Conservation (phyloP, 2,329 filamentous ascomycete genomes). For the Parastagonospora avenae region DNA sequence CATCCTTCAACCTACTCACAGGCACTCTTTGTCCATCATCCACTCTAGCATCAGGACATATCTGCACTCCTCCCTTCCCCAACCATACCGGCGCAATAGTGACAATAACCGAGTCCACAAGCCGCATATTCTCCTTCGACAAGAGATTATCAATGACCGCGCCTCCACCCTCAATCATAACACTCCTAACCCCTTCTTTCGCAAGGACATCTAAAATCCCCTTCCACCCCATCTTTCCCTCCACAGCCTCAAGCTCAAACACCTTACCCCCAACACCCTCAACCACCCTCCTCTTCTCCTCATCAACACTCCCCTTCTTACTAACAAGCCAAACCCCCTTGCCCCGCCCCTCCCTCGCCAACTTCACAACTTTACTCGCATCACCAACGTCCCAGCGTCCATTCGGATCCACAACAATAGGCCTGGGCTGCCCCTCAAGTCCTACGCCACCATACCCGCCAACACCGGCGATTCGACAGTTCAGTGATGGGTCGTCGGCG, state of each 20-base stretch:
- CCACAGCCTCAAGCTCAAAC: slow-evolving; percentile 9
- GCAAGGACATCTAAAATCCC: slow-evolving; percentile 65
- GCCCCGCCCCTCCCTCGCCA: slow-evolving; percentile 68
- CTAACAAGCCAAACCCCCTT: slow-evolving; percentile 73
- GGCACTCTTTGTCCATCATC: slow-evolving; percentile 58
- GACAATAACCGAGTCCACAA: slow-evolving; percentile 80
- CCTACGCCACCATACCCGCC: slow-evolving; percentile 61
- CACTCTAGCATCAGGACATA: slow-evolving; percentile 68
- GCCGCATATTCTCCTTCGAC: slow-evolving; percentile 61
- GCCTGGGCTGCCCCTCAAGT: slow-evolving; percentile 71
- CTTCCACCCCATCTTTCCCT: slow-evolving; percentile 57
- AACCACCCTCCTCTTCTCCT: slow-evolving; percentile 38
- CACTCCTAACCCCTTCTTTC: slow-evolving; percentile 68
- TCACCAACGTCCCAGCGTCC: slow-evolving; percentile 71
- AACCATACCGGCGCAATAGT: slow-evolving; percentile 91
- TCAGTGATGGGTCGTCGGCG: slow-evolving; percentile 83
- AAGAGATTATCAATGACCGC: slow-evolving; percentile 81
- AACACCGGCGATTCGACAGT: slow-evolving; percentile 72
- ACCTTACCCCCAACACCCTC: slow-evolving; percentile 33
- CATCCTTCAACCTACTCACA: slow-evolving; percentile 68
- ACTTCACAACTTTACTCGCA: slow-evolving; percentile 68
- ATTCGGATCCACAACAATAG: slow-evolving; percentile 79
- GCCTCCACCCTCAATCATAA: slow-evolving; percentile 93
- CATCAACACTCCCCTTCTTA: slow-evolving; percentile 7
- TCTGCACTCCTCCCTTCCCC: slow-evolving; percentile 79